Evolutionary conservation across 345 rosid species (phyloP).

Genomic region (Populus pruinosa): DNA sequence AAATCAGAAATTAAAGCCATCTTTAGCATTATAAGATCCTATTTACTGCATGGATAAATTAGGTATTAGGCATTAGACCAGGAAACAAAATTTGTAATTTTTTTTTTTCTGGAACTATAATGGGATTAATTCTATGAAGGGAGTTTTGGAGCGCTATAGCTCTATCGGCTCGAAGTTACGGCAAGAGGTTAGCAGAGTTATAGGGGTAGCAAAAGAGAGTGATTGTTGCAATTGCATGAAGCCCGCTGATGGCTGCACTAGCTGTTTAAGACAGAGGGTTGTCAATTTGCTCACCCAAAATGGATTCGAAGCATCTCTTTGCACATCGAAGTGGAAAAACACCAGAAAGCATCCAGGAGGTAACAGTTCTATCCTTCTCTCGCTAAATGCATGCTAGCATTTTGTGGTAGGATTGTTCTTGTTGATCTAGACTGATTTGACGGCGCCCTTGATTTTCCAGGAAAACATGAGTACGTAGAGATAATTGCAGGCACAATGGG

Average conservation of each 20-base stretch:
- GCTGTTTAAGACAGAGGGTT: constrained; percentile 33
- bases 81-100: no score
- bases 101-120: background rate
- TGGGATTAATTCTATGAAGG: constrained; percentile 24
- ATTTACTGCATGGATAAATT: no score
- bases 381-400: background rate
- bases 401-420: no score
- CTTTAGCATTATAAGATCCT: no score
- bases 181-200: constrained; percentile 26
- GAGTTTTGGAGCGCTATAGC: constrained; percentile 31
- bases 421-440: background rate
- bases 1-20: no score
- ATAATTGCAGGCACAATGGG: constrained; percentile 26
- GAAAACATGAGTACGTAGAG: constrained; percentile 44
- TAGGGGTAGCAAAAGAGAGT: constrained; percentile 23
- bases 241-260: constrained; percentile 27
- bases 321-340: constrained; percentile 41
- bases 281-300: constrained; percentile 27
- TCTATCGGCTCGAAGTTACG: constrained; percentile 25
- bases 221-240: constrained; percentile 27
- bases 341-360: constrained; percentile 45
- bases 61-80: no score
- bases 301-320: constrained; percentile 34
- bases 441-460: constrained; percentile 4
- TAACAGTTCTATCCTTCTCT: background rate